Evolutionary conservation across 2,329 filamentous ascomycete species (phyloP), one percentile per base, ranked within the genome.

Genomic region (Hypoxylon sp.): DNA sequence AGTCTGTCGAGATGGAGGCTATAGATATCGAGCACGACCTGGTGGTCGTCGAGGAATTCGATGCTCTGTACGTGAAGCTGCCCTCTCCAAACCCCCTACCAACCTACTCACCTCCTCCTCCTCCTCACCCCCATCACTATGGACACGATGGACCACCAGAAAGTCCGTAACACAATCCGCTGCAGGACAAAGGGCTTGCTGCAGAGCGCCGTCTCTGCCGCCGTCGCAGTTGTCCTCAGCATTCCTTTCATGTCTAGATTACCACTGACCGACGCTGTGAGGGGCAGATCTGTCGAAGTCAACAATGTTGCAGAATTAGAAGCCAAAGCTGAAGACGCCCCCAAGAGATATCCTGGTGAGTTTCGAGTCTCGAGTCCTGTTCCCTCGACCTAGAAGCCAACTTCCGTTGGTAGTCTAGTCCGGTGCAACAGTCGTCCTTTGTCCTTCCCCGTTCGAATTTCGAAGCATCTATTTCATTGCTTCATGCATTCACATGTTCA

Each of bases 1-100:
- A 62, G 29, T 55, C 35, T 10, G 48, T 46, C 24, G 48, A 48
- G 11, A 77, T 76, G 75, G 73, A 78, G 55, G 72, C 74, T 35
- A 76, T 73, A 70, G 50, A 73, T 55, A 69, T 80, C 58, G 78
- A 82, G 59, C 79, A 82, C 70, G 78, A 83, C 66, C 74, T 86
- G 65, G 79, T 86, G 44, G 70, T 80, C 29, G 82, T 85, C 61
- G 82, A 86, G 39, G 86, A 87, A 76, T 87, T 87, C 71, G 86
- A 87, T 74, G 85, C 85, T 48, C 77, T 88, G 86, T 88, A 78
- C 72, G 84, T 81, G 21, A 42, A 37, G 46, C 57, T 61, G 39
- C 56, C 59, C 54, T 57, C 56, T 44, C 58, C 27, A n/a, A 65
- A 47, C 42, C 56, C 62, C 52, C 57, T 48, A 29, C 52, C 5